Base-by-base conservation (phyloP, 106 monocot species). In the Acorus gramineus region DNA sequence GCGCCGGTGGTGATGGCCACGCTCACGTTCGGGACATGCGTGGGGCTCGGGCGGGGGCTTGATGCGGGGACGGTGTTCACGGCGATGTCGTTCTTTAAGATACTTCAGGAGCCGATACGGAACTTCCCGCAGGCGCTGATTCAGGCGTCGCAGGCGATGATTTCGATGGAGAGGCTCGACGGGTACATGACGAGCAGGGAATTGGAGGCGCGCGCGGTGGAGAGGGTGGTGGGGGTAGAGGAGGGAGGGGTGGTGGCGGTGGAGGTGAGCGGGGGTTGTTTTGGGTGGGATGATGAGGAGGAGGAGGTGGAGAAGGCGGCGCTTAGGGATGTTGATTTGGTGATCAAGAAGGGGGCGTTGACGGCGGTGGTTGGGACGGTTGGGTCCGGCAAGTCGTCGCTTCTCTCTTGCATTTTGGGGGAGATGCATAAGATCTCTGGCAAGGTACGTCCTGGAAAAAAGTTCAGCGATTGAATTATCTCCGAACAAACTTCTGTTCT, bases 111-210 rank as follows among this genome's bases (percentile, higher is more conserved):
- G 59, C 96, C 96, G 4, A 66, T 96, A 68, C 66, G 85, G 13
- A 96, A 74, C 68, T 96, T 96, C 80, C 96, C 96, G 13, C 91
- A 96, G 75, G 91, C 91, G 5, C 74, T 96, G 2, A 91, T 96
- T 50, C 74, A 74, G 5, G 80, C 73, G 4, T 85, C 87, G 44
- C 96, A 96, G 69, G 96, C 96, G 13, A 52, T 83, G 51, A 83
- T 90, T n/a, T 96, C 96, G 2, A 67, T 96, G 6, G 82, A 85
- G 48, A 65, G 92, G 8, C 77, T 93, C 7, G 87, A 93, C 64
- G 28, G 49, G 44, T 96, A 66, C 77, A 81, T 96, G 82, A 85
- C 85, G 8, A 91, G 91, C 72, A 59, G 56, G 8, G 96, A 96
- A 75, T 71, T 91, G 42, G 85, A 87, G 42, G 74, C 70, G n/a